Evolutionary conservation across 768 basidiomycete genomes (phyloP).

Genomic region (Pluteus cervinus): DNA sequence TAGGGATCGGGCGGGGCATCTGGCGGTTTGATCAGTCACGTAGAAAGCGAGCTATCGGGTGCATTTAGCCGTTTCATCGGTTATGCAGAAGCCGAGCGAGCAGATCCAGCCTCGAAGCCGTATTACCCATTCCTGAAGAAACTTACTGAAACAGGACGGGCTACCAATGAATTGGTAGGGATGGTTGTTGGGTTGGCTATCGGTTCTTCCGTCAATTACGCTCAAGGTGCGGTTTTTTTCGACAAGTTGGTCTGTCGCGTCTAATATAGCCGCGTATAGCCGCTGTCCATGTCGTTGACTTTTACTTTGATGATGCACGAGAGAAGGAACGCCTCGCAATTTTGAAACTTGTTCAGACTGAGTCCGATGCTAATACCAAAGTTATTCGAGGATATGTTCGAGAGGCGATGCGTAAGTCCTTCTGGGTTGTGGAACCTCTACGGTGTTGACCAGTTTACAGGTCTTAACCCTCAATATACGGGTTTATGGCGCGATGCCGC

Average conservation of each 20-base stretch:
- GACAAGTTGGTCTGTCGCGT: no score
- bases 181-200: slow-evolving; percentile 42
- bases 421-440: not conserved
- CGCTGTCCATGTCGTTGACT: slow-evolving; percentile 42
- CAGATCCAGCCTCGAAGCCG: slow-evolving; percentile 24
- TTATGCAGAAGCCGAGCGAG: no score
- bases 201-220: slow-evolving; percentile 37
- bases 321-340: slow-evolving; percentile 35
- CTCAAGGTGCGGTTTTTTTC: slow-evolving; percentile 26
- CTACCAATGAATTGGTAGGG: slow-evolving; percentile 36
- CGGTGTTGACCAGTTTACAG: not conserved
- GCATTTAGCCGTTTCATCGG: no score
- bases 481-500: slow-evolving; percentile 34
- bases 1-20: no score
- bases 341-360: slow-evolving; percentile 23
- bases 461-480: slow-evolving; percentile 34
- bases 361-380: slow-evolving; percentile 24
- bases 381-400: slow-evolving; percentile 43
- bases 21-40: no score
- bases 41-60: no score
- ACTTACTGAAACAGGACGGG: slow-evolving; percentile 28
- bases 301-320: slow-evolving; percentile 41
- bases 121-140: slow-evolving; percentile 33
- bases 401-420: slow-evolving; percentile 42
- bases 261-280: slow-evolving; percentile 16